Percentiles rank a stretch among this genome's conserved stretches.
Conservation (phyloP, 2,329 filamentous ascomycete genomes). For the Lizonia empirigonia region DNA sequence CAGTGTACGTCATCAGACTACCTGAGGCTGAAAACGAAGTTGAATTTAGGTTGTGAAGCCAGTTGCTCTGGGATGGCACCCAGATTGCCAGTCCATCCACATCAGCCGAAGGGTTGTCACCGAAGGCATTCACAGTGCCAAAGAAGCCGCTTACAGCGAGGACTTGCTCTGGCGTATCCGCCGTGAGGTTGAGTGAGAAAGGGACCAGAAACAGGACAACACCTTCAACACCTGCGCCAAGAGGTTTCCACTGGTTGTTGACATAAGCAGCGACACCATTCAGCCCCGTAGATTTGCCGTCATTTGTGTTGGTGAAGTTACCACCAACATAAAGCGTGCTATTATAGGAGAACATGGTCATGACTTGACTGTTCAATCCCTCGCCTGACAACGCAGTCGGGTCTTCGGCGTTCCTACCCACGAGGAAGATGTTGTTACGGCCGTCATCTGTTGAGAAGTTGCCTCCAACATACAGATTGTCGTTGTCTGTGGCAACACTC, state of each 20-base stretch:
- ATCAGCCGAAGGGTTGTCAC: slow-evolving; percentile 62
- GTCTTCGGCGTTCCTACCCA: slow-evolving; percentile 63
- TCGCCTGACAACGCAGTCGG: slow-evolving; percentile 67
- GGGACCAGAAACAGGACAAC: slow-evolving; percentile 75
- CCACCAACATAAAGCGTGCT: slow-evolving; percentile 76
- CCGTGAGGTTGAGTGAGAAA: slow-evolving; percentile 77
- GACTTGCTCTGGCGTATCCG: slow-evolving; percentile 69
- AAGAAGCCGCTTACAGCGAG: slow-evolving; percentile 84
- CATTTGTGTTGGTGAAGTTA: slow-evolving; percentile 76
- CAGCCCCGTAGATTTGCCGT: slow-evolving; percentile 66
- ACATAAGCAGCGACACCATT: slow-evolving; percentile 77
- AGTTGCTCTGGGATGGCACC: slow-evolving; percentile 84
- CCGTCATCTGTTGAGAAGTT: slow-evolving; percentile 71
- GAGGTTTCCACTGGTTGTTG: slow-evolving; percentile 72
- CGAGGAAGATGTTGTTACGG: slow-evolving; percentile 76
- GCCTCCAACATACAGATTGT: slow-evolving; percentile 74
- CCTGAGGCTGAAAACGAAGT: slow-evolving; percentile 72
- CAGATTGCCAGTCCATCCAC: slow-evolving; percentile 85
- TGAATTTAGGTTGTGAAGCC: slow-evolving; percentile 77
- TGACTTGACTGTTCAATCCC: slow-evolving; percentile 81
- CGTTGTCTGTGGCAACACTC: slow-evolving; percentile 67
- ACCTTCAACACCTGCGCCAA: slow-evolving; percentile 87
- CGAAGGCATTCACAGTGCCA: slow-evolving; percentile 71
- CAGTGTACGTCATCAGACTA: slow-evolving; percentile 71
- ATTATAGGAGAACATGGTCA: slow-evolving; percentile 70